Evolutionary conservation across 2,329 filamentous ascomycete genomes (phyloP), one percentile per base, ranked within the genome.

Genomic region (Simplicillium sp.): DNA sequence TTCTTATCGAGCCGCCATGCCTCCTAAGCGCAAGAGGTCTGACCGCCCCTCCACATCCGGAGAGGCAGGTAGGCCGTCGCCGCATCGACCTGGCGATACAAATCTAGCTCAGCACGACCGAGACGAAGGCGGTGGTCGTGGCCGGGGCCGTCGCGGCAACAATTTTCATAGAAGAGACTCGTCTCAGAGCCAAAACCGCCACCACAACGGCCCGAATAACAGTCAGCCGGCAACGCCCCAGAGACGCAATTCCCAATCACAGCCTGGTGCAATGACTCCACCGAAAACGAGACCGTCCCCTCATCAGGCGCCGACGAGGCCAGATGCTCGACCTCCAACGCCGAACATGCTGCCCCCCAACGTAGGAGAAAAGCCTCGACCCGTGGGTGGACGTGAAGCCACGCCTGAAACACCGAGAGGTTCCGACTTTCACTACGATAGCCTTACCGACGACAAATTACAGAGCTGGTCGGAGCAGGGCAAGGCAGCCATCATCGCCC

Each of bases 401-500:
- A 59, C 51, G 32, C 54, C 54, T 37, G 55, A 49, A 34, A 54
- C 59, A 28, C 58, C 66, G 7, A 49, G 60, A 29, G 54, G 54
- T 37, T 63, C 67, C 25, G 67, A 63, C 38, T 92, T 84, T 59
- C 75, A 74, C 50, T 96, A 92, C 60, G 75, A 82, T 43, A 80
- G 83, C 52, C 61, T 96, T 36, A 92, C 84, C 4, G 78, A 87
- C 46, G 74, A 80, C 16, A 71, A 75, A 41, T 59, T 92, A 38
- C 65, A 70, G 28, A 63, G 67, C 25, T 97, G 92, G 92, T 62
- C 70, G 32, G 68, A 73, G 29, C 70, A 65, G 36, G 86, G 84
- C 25, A 81, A 80, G 42, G 71, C 81, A 46, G 74, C 77, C 18
- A 66, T 94, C 11, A 62, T 90, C 15, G 71, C 78, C 16, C 71